These are phyloP conservation scores for Hansenula lynferdii DNA, from an alignment of 1,139 yeast genomes.

Conservation along the genomic window DNA sequence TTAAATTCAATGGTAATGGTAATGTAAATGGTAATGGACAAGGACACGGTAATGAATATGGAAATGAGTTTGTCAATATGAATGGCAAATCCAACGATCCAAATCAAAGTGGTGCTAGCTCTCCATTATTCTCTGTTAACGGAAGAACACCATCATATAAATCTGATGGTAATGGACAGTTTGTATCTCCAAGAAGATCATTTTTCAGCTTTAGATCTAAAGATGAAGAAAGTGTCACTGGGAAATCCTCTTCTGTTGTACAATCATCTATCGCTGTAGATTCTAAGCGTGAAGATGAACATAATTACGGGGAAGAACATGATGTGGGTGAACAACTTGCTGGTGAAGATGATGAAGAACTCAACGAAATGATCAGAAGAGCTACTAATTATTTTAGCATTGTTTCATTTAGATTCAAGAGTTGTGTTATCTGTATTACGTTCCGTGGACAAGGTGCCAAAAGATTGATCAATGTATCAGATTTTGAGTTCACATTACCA, in stretches of 20 bases:
- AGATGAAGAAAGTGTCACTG: constrained; percentile 1
- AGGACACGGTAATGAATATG: neutral
- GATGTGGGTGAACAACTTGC: constrained; percentile 1
- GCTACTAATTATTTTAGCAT: constrained; percentile 57
- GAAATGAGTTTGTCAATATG: neutral
- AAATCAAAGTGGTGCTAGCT: neutral
- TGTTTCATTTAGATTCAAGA: constrained; percentile 40
- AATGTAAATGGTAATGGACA: neutral
- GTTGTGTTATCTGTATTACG: constrained; percentile 49
- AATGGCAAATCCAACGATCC: neutral
- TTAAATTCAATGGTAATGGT: constrained; percentile 4
- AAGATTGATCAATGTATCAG: constrained; percentile 56
- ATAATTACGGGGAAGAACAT: neutral
- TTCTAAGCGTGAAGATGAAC: neutral
- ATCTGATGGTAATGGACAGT: neutral
- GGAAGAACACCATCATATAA: neutral
- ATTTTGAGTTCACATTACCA: constrained; percentile 52
- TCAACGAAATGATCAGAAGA: constrained; percentile 53
- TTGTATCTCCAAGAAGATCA: constrained; percentile 6
- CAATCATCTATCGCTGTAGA: too few relatives aligned
- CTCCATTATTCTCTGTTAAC: neutral
- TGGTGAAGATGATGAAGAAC: constrained; percentile 30
- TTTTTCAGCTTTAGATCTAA: constrained; percentile 4
- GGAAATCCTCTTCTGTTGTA: too few relatives aligned
- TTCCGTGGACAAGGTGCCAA: constrained; percentile 54